Percentiles rank a stretch among this genome's conserved stretches.
Evolutionary conservation across 1,139 yeast genomes (phyloP).

Genomic region (Kurtzmaniella quercitrusa): DNA sequence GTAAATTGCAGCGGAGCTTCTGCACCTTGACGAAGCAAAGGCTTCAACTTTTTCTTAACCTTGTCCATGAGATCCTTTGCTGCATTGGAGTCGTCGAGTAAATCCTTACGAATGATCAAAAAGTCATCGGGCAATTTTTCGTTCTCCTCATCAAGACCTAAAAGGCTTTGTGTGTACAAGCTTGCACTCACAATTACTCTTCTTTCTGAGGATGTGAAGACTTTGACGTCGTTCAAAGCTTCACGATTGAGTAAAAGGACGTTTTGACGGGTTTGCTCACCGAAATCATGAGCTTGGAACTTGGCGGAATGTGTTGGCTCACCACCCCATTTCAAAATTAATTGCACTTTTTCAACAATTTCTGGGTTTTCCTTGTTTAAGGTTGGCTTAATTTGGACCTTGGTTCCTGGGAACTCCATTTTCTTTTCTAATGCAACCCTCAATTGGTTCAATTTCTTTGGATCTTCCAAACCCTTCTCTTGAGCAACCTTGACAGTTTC

Average conservation of each 20-base stretch:
- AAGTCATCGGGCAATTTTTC: slow-evolving; percentile 73
- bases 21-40: slow-evolving; percentile 88
- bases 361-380: slow-evolving; percentile 59
- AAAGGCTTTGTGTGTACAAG: slow-evolving; percentile 76
- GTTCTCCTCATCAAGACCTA: slow-evolving; percentile 54
- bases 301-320: slow-evolving; percentile 98
- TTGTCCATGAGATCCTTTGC: slow-evolving; percentile 98
- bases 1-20: slow-evolving; percentile 99
- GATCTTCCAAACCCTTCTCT: slow-evolving; percentile 75
- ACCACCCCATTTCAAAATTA: slow-evolving; percentile 98
- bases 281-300: slow-evolving; percentile 91
- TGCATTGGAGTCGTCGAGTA: slow-evolving; percentile 94
- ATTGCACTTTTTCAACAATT: slow-evolving; percentile 85
- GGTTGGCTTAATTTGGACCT: slow-evolving; percentile 92
- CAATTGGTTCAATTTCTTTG: slow-evolving; percentile 68
- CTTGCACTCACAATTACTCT: slow-evolving; percentile 93
- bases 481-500: slow-evolving; percentile 83
- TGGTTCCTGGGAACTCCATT: slow-evolving; percentile 90
- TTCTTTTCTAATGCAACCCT: slow-evolving; percentile 85
- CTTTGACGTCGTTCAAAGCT: slow-evolving; percentile 79
- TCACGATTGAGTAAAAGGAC: slow-evolving; percentile 79
- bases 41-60: slow-evolving; percentile 94
- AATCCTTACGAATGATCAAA: slow-evolving; percentile 79
- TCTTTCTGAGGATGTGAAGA: slow-evolving; percentile 90
- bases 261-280: slow-evolving; percentile 93